Percentiles rank a stretch among this genome's conserved stretches.
Conservation (phyloP, 805 yeast genomes). For the Spathaspora passalidarum region DNA sequence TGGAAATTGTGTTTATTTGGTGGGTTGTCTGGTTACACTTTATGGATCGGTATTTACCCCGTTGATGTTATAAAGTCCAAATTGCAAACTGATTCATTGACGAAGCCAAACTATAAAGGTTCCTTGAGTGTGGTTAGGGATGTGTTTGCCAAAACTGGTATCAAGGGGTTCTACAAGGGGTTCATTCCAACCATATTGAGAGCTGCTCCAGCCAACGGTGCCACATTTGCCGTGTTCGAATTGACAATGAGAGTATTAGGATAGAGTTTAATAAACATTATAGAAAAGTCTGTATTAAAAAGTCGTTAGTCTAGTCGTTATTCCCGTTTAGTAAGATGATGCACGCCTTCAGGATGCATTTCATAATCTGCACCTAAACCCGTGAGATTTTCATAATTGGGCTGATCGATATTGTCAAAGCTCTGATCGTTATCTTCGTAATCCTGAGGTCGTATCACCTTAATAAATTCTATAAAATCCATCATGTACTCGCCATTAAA, state of each 20-base stretch:
- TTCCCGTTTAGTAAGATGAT: constrained; percentile 10
- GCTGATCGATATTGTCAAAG: neutral
- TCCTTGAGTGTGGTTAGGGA: constrained; percentile 57
- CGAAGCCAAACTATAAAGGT: constrained; percentile 56
- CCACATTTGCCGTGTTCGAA: constrained; percentile 93
- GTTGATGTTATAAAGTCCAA: constrained; percentile 88
- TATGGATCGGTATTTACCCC: constrained; percentile 87
- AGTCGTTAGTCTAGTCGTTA: neutral
- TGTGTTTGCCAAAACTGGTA: constrained; percentile 57
- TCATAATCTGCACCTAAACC: constrained; percentile 7
- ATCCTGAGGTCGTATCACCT: constrained; percentile 34
- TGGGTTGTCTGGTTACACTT: constrained; percentile 84
- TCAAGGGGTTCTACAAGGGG: constrained; percentile 83
- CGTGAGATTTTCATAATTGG: neutral
- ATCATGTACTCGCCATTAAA: constrained; percentile 38
- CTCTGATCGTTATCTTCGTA: constrained; percentile 13
- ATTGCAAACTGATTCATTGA: constrained; percentile 64
- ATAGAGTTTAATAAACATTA: constrained; percentile 12
- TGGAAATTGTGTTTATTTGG: constrained; percentile 86
- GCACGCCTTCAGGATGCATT: constrained; percentile 7
- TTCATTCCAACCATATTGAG: constrained; percentile 89
- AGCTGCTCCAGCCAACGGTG: constrained; percentile 98
- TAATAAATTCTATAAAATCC: constrained; percentile 42
- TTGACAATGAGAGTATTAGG: constrained; percentile 68
- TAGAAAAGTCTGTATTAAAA: neutral